phyloP scores from a whole-genome alignment of 495 filamentous ascomycete species.

The Xylaria castorea region DNA sequence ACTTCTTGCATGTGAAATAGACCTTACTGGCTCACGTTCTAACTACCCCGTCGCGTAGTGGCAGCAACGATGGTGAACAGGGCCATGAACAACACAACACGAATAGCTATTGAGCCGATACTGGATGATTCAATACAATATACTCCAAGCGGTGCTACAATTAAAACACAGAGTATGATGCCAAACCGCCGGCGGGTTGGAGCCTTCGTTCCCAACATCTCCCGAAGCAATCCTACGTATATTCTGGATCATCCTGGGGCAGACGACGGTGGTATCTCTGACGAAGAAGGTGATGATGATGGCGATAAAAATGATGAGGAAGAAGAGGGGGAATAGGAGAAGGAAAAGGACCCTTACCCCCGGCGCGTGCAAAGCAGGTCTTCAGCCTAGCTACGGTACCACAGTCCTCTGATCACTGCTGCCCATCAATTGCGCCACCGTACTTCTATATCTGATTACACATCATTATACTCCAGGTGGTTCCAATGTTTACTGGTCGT shows the following conservation, averaged over 20 bases:
- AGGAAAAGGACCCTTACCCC: too few species aligned
- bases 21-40: not conserved
- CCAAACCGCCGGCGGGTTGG: not conserved
- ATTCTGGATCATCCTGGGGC: not conserved
- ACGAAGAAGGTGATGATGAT: not conserved
- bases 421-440: too few species aligned
- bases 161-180: constrained; percentile 4
- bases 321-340: too few species aligned
- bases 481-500: too few species aligned
- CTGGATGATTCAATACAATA: not conserved
- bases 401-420: too few species aligned
- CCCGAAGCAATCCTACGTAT: not conserved
- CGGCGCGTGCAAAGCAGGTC: too few species aligned
- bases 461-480: too few species aligned
- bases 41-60: not conserved
- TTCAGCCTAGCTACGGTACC: too few species aligned
- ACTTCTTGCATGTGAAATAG: not conserved
- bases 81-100: constrained; percentile 13
- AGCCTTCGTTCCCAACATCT: not conserved
- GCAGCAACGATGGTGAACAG: constrained; percentile 10
- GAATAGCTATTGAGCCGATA: constrained; percentile 33
- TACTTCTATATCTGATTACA: too few species aligned
- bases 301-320: not conserved
- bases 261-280: not conserved
- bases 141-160: not conserved